Conservation (phyloP, 257 asterid species). For the Marsdenia floribunda region DNA sequence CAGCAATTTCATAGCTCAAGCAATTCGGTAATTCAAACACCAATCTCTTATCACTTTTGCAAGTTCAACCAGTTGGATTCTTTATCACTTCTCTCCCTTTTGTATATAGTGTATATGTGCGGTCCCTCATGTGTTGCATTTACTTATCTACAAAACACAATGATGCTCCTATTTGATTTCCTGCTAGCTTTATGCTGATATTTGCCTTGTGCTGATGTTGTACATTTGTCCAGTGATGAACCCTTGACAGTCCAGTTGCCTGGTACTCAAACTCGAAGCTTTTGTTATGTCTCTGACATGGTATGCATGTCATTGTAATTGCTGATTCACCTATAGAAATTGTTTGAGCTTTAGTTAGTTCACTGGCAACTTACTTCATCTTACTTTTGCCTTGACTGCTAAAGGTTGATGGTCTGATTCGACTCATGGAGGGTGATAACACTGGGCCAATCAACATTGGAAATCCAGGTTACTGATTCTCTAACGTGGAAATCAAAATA, state of each 20-base stretch:
- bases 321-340: neutral
- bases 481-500: neutral
- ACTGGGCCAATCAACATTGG: constrained; percentile 95
- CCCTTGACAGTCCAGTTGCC: constrained; percentile 95
- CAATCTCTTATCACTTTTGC: neutral
- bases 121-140: neutral
- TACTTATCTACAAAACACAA: neutral
- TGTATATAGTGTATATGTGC: neutral
- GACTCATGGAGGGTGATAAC: constrained; percentile 80
- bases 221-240: constrained; percentile 53
- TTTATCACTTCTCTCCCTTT: neutral
- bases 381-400: neutral
- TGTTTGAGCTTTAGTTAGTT: neutral
- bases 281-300: constrained; percentile 94
- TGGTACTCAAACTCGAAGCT: constrained; percentile 97
- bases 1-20: constrained; percentile 96
- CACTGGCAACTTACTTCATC: constrained; percentile 7
- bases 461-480: constrained; percentile 64
- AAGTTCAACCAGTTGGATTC: neutral
- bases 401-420: constrained; percentile 89
- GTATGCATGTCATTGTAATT: constrained; percentile 28
- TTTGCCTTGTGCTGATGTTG: neutral
- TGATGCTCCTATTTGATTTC: neutral
- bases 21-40: constrained; percentile 56
- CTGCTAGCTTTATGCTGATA: constrained; percentile 12